These are phyloP conservation scores for Ceratocystiopsis minuta DNA, from an alignment of 2,329 filamentous ascomycete genomes.

Conservation along the genomic window DNA sequence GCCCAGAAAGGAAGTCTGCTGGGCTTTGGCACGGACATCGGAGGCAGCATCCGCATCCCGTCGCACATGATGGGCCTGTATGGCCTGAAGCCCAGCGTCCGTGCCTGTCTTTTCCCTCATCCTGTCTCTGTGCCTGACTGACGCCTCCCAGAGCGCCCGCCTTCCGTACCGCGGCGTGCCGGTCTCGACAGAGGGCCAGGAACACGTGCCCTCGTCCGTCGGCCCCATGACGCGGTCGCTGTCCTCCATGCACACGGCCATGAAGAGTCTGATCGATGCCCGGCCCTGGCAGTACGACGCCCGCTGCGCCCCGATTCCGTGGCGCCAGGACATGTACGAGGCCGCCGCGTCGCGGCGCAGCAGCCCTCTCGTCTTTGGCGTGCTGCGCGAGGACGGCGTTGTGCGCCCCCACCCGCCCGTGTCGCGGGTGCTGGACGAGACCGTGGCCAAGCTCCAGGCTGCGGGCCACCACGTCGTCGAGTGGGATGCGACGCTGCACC, in stretches of 20 bases:
- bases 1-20: conserved; percentile 15
- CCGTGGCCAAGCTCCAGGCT: conserved; percentile 17
- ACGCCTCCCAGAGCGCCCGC: conserved; percentile 19
- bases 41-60: conserved; percentile 13
- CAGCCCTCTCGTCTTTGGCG: not conserved
- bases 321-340: conserved; percentile 18
- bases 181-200: conserved; percentile 7
- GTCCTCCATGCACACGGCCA: conserved; percentile 30
- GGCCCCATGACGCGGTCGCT: conserved; percentile 43
- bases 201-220: conserved; percentile 30
- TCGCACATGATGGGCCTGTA: conserved; percentile 18
- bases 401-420: conserved; percentile 41
- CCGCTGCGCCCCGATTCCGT: conserved; percentile 49
- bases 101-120: conserved; percentile 9
- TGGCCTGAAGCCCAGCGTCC: conserved; percentile 14
- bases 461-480: conserved; percentile 35
- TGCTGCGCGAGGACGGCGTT: conserved; percentile 14
- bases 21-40: conserved; percentile 30
- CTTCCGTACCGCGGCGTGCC: conserved; percentile 38
- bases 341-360: conserved; percentile 12
- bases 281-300: conserved; percentile 50
- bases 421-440: conserved; percentile 31
- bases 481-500: conserved; percentile 33
- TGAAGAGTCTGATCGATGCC: conserved; percentile 35
- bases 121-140: conserved; percentile 24